Base-by-base conservation (phyloP, 225 moss, liverwort and hornwort species). In the Polytrichum formosum region DNA sequence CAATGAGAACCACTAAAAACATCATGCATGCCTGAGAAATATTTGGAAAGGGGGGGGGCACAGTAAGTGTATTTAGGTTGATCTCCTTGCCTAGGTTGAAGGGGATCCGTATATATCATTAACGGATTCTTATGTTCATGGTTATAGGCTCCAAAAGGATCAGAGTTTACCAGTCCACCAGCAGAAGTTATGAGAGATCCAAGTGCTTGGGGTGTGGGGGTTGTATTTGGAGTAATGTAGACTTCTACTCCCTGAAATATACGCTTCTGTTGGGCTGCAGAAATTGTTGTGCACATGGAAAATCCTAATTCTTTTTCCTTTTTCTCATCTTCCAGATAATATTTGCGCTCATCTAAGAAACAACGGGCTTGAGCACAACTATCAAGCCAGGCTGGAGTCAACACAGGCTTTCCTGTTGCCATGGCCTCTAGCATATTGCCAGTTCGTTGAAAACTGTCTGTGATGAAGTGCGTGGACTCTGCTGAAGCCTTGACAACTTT, bases 401-500 rank as follows among this genome's bases (percentile, higher is more conserved):
- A 78, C 29, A 87, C 83, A 61, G 87, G 87, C 72, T 81, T 87
- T 64, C 87, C 87, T 78, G 78, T 71, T 67, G 78, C 87, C 87
- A 87, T 83, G 26, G 87, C 83, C 76, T 83, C 87, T 69, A 87
- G 74, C 87, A 87, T 87, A 65, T 87, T 87, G 21, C 83, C 83
- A 31, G 87, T 87, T 74, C 87, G 81, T 21, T 83, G 83, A 74
- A 87, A 87, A 65, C 77, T 83, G 62, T 83, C 81, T 54, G 83
- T 78, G 21, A 87, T 81, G 77, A 87, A 87, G 80, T 87, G 87
- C 66, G 83, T 78, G 65, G 83, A 83, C 62, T 83, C 81, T 53
- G 78, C 65, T 7, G 87, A 73, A 53, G 76, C 73, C 67, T 64
- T 76, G 62, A 77, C 80, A 26, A 68, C 69, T 66, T 65, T 77